Evolutionary conservation across 176 grass and related monocot genomes (phyloP).

Genomic region (Raddia distichophylla): DNA sequence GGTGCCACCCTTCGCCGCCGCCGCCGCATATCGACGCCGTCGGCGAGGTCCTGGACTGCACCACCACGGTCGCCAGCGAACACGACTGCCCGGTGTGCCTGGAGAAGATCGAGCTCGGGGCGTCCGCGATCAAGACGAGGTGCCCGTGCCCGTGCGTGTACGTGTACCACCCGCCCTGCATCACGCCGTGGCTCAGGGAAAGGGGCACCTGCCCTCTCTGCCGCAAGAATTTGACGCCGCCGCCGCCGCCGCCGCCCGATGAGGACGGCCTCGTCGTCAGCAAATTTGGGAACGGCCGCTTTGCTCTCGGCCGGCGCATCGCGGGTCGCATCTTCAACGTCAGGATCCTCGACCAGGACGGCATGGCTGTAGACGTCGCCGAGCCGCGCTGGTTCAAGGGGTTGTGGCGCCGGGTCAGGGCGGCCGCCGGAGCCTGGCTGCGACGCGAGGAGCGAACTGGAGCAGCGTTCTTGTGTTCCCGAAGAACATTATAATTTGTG

Average conservation of each 20-base stretch:
- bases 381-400: neutral
- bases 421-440: neutral
- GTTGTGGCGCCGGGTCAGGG: neutral
- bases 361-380: neutral
- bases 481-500: too few relatives aligned
- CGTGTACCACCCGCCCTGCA: slow-evolving; percentile 34
- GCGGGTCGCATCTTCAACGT: neutral
- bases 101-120: slow-evolving; percentile 6
- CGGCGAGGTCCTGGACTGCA: neutral
- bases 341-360: neutral
- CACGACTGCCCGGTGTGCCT: slow-evolving; percentile 40
- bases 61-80: neutral
- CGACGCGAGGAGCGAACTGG: neutral
- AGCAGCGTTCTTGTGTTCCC: neutral
- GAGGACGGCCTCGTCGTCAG: slow-evolving; percentile 39
- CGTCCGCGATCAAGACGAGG: slow-evolving; percentile 7
- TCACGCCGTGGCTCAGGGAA: slow-evolving; percentile 25
- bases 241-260: neutral
- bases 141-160: slow-evolving; percentile 26
- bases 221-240: neutral
- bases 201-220: slow-evolving; percentile 38
- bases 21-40: neutral
- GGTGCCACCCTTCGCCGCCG: slow-evolving; percentile 1
- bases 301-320: slow-evolving; percentile 28
- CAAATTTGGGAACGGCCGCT: neutral